These are phyloP conservation scores for Pyrenochaeta sp. DNA, from an alignment of 2,329 filamentous ascomycete species.

Conservation along the genomic window DNA sequence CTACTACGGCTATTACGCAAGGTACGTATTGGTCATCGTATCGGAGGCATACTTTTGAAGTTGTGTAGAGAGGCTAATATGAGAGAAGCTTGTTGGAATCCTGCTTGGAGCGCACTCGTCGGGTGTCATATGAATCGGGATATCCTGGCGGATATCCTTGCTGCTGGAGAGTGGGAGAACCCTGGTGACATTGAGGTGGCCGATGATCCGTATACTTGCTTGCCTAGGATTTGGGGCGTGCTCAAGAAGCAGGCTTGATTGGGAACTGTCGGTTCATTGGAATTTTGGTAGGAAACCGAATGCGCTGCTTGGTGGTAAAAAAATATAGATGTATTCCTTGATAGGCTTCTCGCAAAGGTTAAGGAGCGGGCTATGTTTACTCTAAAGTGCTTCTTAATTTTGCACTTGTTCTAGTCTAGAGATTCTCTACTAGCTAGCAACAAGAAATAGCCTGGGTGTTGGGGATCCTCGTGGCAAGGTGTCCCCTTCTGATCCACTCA, in stretches of 20 bases:
- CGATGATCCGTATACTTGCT: conserved; percentile 3
- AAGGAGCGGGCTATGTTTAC: too few species aligned
- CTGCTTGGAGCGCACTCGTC: conserved; percentile 6
- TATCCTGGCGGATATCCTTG: conserved; percentile 5
- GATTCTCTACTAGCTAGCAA: too few species aligned
- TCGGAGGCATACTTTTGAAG: background rate
- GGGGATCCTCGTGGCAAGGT: too few species aligned
- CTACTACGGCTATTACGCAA: background rate
- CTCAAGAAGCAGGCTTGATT: background rate
- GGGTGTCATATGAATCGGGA: conserved; percentile 9
- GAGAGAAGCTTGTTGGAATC: conserved; percentile 8
- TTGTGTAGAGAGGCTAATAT: background rate
- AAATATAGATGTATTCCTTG: too few species aligned
- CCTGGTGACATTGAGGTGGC: conserved; percentile 3
- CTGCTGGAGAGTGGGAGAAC: conserved; percentile 12
- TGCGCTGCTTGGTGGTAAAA: too few species aligned
- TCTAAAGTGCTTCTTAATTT: too few species aligned
- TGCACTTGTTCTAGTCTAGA: too few species aligned
- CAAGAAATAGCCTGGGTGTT: too few species aligned
- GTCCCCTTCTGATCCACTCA: too few species aligned
- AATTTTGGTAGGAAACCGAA: too few species aligned
- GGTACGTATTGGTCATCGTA: background rate
- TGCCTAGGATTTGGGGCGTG: background rate
- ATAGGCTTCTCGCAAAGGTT: too few species aligned
- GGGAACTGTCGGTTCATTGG: too few species aligned